Evolutionary conservation across 768 basidiomycete genomes (phyloP), one percentile per base, ranked within the genome.

Genomic region (Strobilomyces dryophilus): DNA sequence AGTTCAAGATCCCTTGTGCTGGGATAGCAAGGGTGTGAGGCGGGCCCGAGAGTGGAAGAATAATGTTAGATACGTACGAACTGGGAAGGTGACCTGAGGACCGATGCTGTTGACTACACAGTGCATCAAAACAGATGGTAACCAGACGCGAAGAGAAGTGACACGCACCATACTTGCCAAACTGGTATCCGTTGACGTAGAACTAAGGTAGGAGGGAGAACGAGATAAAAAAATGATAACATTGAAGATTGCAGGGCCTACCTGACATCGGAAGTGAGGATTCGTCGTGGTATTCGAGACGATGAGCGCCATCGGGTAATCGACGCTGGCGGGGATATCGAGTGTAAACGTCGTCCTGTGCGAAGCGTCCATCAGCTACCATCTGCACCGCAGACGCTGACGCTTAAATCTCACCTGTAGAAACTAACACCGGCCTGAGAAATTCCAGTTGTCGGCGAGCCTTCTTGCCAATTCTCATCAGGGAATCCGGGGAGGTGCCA

Each of bases 401-500:
- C 17, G 17, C 14, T 21, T 43, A 26, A 18, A 37, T 31, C 51
- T 15, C 18, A 74, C 77, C 77, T 74, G 55, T 75, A 80, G 64
- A 81, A 79, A 47, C 64, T 67, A 34, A 79, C 77, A 21, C 80
- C 80, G 8, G 77, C 73, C 8, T 66, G 55, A 6, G 71, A 64
- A 35, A 74, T 71, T 27, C 77, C 79, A 1, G 55, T 60, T 9
- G 72, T 77, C 1, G 79, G 79, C 11, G 68, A 70, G 4, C 75
- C 70, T 27, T 56, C 49, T 11, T 67, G 59, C 82, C 82, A 83
- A 1, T 53, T 54, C 11, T 71, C 65, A 50, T 81, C 79, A 41
- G 80, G 67, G 63, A 79, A 80, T 29, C 71, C 75, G 20, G 82
- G 82, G n/a, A 83, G 71, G 59, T 84, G 82, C 77, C 79, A 82